Evolutionary conservation across 768 basidiomycete genomes (phyloP).

Genomic region (Pulveroboletus sp.): DNA sequence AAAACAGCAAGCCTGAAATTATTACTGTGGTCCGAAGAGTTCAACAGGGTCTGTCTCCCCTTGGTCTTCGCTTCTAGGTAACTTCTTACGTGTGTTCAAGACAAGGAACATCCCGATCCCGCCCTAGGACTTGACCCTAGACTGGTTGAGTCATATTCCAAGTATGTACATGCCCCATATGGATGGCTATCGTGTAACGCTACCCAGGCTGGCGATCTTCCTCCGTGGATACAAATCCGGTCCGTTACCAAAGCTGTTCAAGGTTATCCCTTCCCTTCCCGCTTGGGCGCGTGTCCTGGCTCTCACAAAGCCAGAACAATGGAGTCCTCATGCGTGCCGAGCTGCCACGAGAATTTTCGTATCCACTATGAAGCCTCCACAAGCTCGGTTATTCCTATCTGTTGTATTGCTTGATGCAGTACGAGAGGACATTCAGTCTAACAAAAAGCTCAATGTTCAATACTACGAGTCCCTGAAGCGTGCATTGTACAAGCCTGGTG

Average conservation of each 20-base stretch:
- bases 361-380: constrained; percentile 93
- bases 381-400: constrained; percentile 88
- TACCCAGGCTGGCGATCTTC: constrained; percentile 71
- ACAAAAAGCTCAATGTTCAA: constrained; percentile 89
- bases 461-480: constrained; percentile 92
- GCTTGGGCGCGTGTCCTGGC: constrained; percentile 96
- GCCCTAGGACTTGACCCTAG: constrained; percentile 86
- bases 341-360: constrained; percentile 95
- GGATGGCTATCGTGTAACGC: constrained; percentile 2
- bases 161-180: constrained; percentile 50
- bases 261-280: constrained; percentile 92
- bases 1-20: constrained; percentile 53
- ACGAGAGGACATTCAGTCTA: constrained; percentile 78
- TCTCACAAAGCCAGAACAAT: constrained; percentile 85
- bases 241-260: constrained; percentile 94
- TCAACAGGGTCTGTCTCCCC: constrained; percentile 43
- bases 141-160: constrained; percentile 89
- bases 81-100: constrained; percentile 25
- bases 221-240: constrained; percentile 90
- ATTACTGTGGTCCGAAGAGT: constrained; percentile 56
- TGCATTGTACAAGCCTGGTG: constrained; percentile 91
- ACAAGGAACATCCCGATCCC: constrained; percentile 63
- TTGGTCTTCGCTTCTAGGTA: background rate
- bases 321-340: constrained; percentile 93
- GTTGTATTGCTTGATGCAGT: constrained; percentile 89